phyloP scores from a whole-genome alignment of 768 basidiomycete genomes.

The Lepiota venenata region DNA sequence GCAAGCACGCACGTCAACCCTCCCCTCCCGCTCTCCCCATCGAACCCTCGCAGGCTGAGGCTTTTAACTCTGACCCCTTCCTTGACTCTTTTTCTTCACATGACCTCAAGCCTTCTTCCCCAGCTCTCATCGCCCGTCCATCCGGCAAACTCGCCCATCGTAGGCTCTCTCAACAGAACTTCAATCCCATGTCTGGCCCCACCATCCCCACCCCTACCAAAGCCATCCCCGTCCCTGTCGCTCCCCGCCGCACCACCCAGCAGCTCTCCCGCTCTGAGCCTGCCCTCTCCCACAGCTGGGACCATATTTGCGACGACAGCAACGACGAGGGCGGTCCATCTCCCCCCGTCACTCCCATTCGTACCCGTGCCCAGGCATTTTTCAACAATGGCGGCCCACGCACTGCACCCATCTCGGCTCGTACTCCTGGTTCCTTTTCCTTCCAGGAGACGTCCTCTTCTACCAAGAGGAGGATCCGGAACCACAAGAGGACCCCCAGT shows the following conservation, averaged over 20 bases:
- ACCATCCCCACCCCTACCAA: slow-evolving; percentile 34
- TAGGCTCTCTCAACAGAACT: slow-evolving; percentile 34
- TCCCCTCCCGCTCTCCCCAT: slow-evolving; percentile 46
- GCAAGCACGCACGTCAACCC: slow-evolving; percentile 56
- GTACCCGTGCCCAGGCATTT: slow-evolving; percentile 27
- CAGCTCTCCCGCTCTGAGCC: slow-evolving; percentile 54
- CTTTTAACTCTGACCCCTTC: slow-evolving; percentile 46
- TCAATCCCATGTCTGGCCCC: slow-evolving; percentile 21
- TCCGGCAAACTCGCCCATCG: slow-evolving; percentile 59
- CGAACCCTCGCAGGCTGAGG: slow-evolving; percentile 68
- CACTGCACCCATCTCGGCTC: slow-evolving; percentile 46
- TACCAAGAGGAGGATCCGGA: slow-evolving; percentile 28
- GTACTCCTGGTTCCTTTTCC: slow-evolving; percentile 30
- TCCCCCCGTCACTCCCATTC: slow-evolving; percentile 55
- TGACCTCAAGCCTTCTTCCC: slow-evolving; percentile 22
- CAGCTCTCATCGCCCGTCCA: slow-evolving; percentile 45
- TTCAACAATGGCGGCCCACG: slow-evolving; percentile 36
- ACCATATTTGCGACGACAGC: slow-evolving; percentile 74
- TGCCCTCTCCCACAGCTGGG: slow-evolving; percentile 37
- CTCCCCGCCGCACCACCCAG: slow-evolving; percentile 12
- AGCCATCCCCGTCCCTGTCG: slow-evolving; percentile 48
- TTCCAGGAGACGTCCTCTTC: slow-evolving; percentile 35
- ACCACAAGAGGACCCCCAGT: slow-evolving; percentile 61
- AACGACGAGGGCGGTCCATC: slow-evolving; percentile 39
- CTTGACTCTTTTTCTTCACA: slow-evolving; percentile 25